Conservation (phyloP, 2,329 filamentous ascomycete species). For the Zasmidium citrigriseum region DNA sequence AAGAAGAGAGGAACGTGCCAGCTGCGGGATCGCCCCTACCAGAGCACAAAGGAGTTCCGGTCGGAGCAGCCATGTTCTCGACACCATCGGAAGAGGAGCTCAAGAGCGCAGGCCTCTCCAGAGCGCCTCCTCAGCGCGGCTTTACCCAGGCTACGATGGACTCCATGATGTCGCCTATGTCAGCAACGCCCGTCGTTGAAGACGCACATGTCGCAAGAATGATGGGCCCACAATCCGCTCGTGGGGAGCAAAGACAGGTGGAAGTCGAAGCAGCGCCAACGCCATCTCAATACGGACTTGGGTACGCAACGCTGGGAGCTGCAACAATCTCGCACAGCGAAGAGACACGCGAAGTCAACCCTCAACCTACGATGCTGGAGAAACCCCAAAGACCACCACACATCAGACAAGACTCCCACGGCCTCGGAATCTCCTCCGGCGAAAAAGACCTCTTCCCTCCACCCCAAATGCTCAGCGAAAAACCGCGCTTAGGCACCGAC, state of each 20-base stretch:
- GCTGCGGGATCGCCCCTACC: background rate
- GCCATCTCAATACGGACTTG: slow-evolving; percentile 14
- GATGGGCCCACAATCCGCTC: slow-evolving; percentile 27
- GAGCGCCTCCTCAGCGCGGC: slow-evolving; percentile 5
- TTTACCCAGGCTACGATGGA: slow-evolving; percentile 21
- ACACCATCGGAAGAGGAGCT: slow-evolving; percentile 31
- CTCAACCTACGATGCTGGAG: slow-evolving; percentile 7
- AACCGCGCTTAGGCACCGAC: slow-evolving; percentile 29
- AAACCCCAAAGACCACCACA: slow-evolving; percentile 20
- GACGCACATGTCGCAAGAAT: slow-evolving; percentile 31
- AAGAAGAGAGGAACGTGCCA: background rate
- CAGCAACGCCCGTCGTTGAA: slow-evolving; percentile 32
- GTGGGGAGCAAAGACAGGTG: slow-evolving; percentile 28
- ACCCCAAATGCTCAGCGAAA: slow-evolving; percentile 21
- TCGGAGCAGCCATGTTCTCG: slow-evolving; percentile 21
- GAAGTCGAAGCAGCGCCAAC: slow-evolving; percentile 21
- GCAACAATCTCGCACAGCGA: slow-evolving; percentile 19
- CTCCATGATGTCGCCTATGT: slow-evolving; percentile 30
- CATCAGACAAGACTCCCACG: slow-evolving; percentile 26
- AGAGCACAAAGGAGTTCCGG: background rate
- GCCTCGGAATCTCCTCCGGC: slow-evolving; percentile 25
- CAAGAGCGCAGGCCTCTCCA: slow-evolving; percentile 8
- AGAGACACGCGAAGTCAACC: background rate
- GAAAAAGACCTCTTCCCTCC: slow-evolving; percentile 27
- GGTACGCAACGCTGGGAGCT: slow-evolving; percentile 14